Conservation (phyloP, 345 rosid genomes). For the Draba incana region DNA sequence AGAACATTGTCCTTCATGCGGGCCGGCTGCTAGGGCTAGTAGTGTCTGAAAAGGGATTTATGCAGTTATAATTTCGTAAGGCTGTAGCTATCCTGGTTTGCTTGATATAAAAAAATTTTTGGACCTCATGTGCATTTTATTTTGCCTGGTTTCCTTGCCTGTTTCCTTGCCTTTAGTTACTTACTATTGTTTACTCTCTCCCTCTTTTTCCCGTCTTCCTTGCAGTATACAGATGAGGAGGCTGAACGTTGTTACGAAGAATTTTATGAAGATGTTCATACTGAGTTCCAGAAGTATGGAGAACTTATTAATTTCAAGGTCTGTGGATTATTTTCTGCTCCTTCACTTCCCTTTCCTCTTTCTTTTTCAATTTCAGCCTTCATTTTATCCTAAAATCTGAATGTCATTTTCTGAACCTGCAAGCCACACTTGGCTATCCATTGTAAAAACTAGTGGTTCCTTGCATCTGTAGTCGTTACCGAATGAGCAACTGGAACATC, state of each 20-base stretch:
- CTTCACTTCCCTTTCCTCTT: slow-evolving; percentile 6
- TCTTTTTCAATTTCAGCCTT: background rate
- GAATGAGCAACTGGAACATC: slow-evolving; percentile 14
- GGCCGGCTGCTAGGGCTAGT: slow-evolving; percentile 20
- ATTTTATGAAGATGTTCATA: slow-evolving; percentile 96
- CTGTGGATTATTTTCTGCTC: slow-evolving; percentile 29
- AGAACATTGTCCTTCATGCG: slow-evolving; percentile 24
- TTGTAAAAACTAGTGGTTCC: slow-evolving; percentile 18
- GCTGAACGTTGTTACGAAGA: slow-evolving; percentile 79
- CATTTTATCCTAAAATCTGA: slow-evolving; percentile 6
- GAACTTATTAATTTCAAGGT: slow-evolving; percentile 98
- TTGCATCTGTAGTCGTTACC: background rate
- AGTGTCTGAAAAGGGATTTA: slow-evolving; percentile 26
- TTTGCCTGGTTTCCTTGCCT: slow-evolving; percentile 15
- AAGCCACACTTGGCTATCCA: slow-evolving; percentile 14
- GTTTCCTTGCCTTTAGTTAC: slow-evolving; percentile 16
- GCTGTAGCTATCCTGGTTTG: slow-evolving; percentile 31
- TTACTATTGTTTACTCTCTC: slow-evolving; percentile 31
- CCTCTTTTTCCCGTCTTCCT: slow-evolving; percentile 20
- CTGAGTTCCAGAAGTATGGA: slow-evolving; percentile 94
- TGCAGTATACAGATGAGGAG: slow-evolving; percentile 95
- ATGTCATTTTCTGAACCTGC: slow-evolving; percentile 11
- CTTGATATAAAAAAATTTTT: slow-evolving; percentile 10
- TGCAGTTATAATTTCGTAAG: slow-evolving; percentile 30
- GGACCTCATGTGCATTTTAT: slow-evolving; percentile 23